Conservation (phyloP, 495 filamentous ascomycete species). For the Parmelia sp. region DNA sequence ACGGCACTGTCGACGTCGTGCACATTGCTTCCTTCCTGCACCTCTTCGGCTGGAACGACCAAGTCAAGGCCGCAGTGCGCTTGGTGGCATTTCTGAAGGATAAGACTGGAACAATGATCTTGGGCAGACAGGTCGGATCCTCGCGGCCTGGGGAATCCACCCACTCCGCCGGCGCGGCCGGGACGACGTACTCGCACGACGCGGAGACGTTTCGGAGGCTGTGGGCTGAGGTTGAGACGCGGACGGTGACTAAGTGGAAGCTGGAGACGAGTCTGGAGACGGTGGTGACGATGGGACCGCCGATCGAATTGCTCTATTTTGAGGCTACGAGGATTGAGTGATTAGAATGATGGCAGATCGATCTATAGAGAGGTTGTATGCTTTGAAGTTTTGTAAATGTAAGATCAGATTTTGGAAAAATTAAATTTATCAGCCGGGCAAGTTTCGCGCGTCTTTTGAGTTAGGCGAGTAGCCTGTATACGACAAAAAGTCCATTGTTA, state of each 20-base stretch:
- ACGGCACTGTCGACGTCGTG: constrained; percentile 45
- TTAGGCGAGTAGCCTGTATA: too few species aligned
- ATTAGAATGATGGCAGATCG: too few species aligned
- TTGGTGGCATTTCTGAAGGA: not conserved
- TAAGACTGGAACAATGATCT: not conserved
- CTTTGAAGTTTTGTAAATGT: too few species aligned
- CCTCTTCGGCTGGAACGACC: constrained; percentile 49
- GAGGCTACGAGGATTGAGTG: not conserved
- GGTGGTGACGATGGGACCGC: not conserved
- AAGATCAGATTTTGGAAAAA: too few species aligned
- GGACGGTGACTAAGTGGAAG: not conserved
- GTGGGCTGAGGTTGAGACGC: constrained; percentile 43
- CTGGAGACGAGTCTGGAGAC: not conserved
- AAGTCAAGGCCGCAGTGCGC: constrained; percentile 33
- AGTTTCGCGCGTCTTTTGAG: too few species aligned
- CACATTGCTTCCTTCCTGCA: constrained; percentile 54
- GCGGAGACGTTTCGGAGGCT: constrained; percentile 39
- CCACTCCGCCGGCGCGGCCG: constrained; percentile 4
- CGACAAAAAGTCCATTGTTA: too few species aligned
- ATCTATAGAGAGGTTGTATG: too few species aligned
- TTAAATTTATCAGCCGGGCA: too few species aligned
- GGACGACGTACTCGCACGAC: constrained; percentile 40
- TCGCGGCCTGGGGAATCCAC: constrained; percentile 26
- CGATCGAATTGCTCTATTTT: not conserved
- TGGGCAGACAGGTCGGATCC: not conserved